Percentiles rank a stretch among this genome's conserved stretches.
Evolutionary conservation across 768 basidiomycete genomes (phyloP).

Genomic region (Pulveroboletus sp.): DNA sequence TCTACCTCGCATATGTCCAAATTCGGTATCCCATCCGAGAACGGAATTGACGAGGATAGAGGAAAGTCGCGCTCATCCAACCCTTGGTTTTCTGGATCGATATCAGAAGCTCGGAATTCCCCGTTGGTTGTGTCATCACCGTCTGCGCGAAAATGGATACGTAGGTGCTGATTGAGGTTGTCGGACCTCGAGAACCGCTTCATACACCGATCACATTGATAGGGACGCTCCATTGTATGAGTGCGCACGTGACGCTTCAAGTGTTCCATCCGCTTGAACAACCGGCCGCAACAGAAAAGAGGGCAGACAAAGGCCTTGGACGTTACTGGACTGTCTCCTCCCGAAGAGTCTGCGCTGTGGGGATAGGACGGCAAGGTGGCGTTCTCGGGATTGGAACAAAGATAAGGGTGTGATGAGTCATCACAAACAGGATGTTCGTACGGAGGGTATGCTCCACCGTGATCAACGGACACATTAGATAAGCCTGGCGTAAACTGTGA

Average conservation of each 20-base stretch:
- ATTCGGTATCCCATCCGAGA: constrained; percentile 37
- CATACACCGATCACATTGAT: constrained; percentile 65
- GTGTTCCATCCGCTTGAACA: constrained; percentile 92
- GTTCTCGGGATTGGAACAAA: constrained; percentile 13
- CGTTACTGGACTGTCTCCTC: constrained; percentile 32
- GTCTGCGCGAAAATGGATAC: constrained; percentile 57
- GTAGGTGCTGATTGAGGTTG: constrained; percentile 81
- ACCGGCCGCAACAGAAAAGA: constrained; percentile 73
- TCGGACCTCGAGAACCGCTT: constrained; percentile 87
- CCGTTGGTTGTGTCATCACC: constrained; percentile 28
- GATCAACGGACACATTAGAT: constrained; percentile 19
- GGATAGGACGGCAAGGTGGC: constrained; percentile 18
- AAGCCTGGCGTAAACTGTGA: constrained; percentile 21
- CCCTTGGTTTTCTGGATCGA: constrained; percentile 33
- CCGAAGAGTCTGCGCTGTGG: constrained; percentile 18
- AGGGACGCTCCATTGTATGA: constrained; percentile 87
- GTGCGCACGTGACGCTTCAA: constrained; percentile 84
- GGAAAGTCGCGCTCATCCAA: constrained; percentile 33
- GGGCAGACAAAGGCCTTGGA: constrained; percentile 78
- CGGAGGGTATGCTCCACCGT: constrained; percentile 14
- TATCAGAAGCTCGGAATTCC: constrained; percentile 26
- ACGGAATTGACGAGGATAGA: constrained; percentile 23
- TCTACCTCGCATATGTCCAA: constrained; percentile 59
- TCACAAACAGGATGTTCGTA: constrained; percentile 21
- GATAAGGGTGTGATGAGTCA: constrained; percentile 18